Percentiles rank a stretch among this genome's conserved stretches.
Evolutionary conservation across 2,329 filamentous ascomycete species (phyloP).

Genomic region (Niveomyces coronatus): DNA sequence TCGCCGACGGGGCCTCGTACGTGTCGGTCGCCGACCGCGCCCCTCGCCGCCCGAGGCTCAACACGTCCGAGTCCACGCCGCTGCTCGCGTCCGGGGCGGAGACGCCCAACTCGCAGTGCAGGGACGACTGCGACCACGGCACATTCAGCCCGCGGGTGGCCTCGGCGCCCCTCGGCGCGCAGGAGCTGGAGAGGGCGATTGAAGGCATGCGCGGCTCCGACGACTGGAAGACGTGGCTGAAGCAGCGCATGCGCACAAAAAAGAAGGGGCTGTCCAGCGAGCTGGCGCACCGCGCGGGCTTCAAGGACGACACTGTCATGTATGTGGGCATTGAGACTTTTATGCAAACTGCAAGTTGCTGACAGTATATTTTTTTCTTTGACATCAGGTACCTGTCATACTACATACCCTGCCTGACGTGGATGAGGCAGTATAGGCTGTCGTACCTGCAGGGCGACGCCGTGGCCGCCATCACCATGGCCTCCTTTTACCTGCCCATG

Average conservation of each 20-base stretch:
- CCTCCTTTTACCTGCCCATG: conserved; percentile 98
- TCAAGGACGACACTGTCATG: conserved; percentile 66
- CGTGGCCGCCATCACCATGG: conserved; percentile 82
- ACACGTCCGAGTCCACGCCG: conserved; percentile 42
- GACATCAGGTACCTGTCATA: conserved; percentile 70
- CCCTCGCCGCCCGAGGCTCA: conserved; percentile 15
- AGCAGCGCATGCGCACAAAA: conserved; percentile 43
- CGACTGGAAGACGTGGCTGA: conserved; percentile 41
- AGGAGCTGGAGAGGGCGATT: conserved; percentile 2
- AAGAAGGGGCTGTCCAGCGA: conserved; percentile 64
- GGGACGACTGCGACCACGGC: conserved; percentile 58
- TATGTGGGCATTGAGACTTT: conserved; percentile 30
- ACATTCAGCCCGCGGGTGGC: conserved; percentile 67
- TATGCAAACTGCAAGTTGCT: neutral
- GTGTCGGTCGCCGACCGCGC: too few relatives aligned
- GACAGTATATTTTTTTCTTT: neutral
- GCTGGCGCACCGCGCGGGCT: conserved; percentile 61
- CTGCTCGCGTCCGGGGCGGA: conserved; percentile 27
- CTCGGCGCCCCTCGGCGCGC: conserved; percentile 28
- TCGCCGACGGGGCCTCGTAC: conserved; percentile 3
- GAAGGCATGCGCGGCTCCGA: conserved; percentile 20
- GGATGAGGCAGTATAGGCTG: conserved; percentile 80
- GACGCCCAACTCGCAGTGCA: conserved; percentile 28
- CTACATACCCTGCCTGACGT: conserved; percentile 84
- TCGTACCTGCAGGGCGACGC: conserved; percentile 78